phyloP scores from a whole-genome alignment of 179 eudicot species.

The Heliamphora ciliata region DNA sequence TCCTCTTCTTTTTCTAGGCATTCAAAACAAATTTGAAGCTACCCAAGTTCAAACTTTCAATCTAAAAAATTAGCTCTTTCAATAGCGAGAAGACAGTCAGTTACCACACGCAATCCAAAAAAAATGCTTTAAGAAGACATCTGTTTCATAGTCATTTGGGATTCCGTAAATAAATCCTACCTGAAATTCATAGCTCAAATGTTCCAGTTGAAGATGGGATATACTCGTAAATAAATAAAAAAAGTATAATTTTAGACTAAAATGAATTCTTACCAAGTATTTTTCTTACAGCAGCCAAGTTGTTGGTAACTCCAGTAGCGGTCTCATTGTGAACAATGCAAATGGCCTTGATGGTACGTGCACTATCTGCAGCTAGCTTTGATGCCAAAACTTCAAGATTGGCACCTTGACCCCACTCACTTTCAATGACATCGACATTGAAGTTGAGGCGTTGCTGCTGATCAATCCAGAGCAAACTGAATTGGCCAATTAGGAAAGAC shows the following conservation, averaged over 20 bases:
- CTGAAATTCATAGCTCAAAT: neutral
- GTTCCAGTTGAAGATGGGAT: neutral
- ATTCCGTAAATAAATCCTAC: neutral
- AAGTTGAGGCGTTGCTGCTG: slow-evolving; percentile 92
- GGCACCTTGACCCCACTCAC: slow-evolving; percentile 98
- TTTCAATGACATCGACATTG: slow-evolving; percentile 86
- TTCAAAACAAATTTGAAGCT: neutral
- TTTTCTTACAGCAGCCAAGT: slow-evolving; percentile 81
- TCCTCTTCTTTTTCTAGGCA: neutral
- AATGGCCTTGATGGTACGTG: slow-evolving; percentile 86
- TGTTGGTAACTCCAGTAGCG: slow-evolving; percentile 98
- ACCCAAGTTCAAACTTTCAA: neutral
- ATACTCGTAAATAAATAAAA: neutral
- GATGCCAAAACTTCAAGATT: slow-evolving; percentile 79
- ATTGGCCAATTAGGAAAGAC: slow-evolving; percentile 92
- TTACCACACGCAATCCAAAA: neutral
- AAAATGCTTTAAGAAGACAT: neutral
- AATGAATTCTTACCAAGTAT: slow-evolving; percentile 54
- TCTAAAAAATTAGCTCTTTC: neutral
- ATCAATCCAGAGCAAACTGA: slow-evolving; percentile 98
- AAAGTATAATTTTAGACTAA: neutral
- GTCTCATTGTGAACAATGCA: slow-evolving; percentile 99
- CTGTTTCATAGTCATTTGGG: neutral
- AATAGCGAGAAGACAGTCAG: neutral
- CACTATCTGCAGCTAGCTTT: slow-evolving; percentile 67